Evolutionary conservation across 371 early-diverging fungal species (phyloP), one percentile per base, ranked within the genome.

Genomic region (Haplosporangium sp.): DNA sequence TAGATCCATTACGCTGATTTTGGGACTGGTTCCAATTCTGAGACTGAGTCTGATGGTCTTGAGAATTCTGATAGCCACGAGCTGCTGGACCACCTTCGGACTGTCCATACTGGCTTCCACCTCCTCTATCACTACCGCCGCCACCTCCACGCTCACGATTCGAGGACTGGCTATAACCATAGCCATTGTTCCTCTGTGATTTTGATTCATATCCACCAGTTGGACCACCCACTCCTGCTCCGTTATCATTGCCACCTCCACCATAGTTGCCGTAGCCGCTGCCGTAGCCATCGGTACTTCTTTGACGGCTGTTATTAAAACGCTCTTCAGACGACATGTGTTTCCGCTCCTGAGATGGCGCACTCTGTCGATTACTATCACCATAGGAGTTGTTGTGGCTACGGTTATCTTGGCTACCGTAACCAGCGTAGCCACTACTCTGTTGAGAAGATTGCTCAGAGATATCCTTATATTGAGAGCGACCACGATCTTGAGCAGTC

Each of bases 241-340:
- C 59, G 10, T 15, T 39, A 15, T 39, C 59, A 38, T 37, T 17
- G 37, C 39, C 13, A n/a, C 8, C 59, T 4, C 6, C 39, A 2
- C 39, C 7, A 39, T 37, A 59, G 27, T 27, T 61, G 13, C 19
- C 8, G 20, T n/a, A 38, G 17, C 67, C 17, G 48, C 27, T 27
- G 27, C 27, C 27, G 27, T 27, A 27, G 27, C 17, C 48, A 48
- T 48, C 17, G 48, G 48, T n/a, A n/a, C 17, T 45, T 9, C 20
- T 38, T 20, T 20, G 60, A 1, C 50, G 50, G 15, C 47, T 37
- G 34, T 40, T 37, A 9, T 59, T 20, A 2, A 15, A 48, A 5
- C 50, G 65, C 10, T 60, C 59, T 27, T 57, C 52, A 4, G 58
- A 65, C 13, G 65, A 53, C 65, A 65, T 56, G 6, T 44, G 57